Base-by-base conservation (phyloP, 305 asterid genomes). In the Plantago rigida region DNA sequence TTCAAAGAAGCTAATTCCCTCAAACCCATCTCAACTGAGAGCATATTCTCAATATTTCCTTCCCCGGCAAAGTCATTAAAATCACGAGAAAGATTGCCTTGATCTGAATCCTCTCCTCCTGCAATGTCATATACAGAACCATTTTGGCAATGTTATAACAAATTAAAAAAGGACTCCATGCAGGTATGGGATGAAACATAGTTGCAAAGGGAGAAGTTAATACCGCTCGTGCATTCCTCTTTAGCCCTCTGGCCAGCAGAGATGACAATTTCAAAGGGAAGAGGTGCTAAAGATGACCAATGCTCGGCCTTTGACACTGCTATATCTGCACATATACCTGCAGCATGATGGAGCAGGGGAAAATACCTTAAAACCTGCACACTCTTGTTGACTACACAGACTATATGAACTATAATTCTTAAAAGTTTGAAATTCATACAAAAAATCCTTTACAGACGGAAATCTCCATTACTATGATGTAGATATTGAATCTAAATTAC, bases 21-120 rank as follows among this genome's bases (percentile, higher is more conserved):
- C 62, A 89, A 81, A 68, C 94, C 97, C 99, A 93, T 93, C 79
- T 93, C 99, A 72, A 93, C 99, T 13, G 99, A 82, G 69, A 93
- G 96, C 99, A 89, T 93, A 70, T 85, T 93, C 85, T 93, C 99
- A 59, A 93, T 89, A 81, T 87, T 93, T 80, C 99, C 99, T 77
- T 93, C 99, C 75, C 99, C 99, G 8, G 90, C 69, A 62, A 89
- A 70, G 80, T 93, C 97, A 71, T 77, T 85, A 66, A 82, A 69
- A 75, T 79, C 85, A 62, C 83, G 83, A 68, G 74, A 75, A 68
- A 63, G 72, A 75, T 80, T 82, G 70, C 76, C 77, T 71, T 85
- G 76, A 66, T 92, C 93, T 53, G 86, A 73, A 77, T 85, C 87
- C 77, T 87, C 94, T 62, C 84, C 96, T 66, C 91, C 99, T 89